Evolutionary conservation across 495 filamentous ascomycete genomes (phyloP).

Genomic region (Annulohypoxylon maeteangense): DNA sequence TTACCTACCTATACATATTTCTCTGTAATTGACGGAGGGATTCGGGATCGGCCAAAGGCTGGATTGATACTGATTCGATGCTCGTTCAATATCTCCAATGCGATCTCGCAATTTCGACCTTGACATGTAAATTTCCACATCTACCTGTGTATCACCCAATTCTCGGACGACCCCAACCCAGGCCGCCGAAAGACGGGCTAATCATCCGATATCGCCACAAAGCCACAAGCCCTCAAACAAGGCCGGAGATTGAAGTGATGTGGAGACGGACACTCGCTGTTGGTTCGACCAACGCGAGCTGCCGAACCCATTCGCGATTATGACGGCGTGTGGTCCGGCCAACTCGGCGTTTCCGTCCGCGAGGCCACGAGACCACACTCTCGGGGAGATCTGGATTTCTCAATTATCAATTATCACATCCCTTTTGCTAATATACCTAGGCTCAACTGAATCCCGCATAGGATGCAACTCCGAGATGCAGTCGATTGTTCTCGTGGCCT

Average conservation of each 20-base stretch:
- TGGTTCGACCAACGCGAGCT: slow-evolving; percentile 26
- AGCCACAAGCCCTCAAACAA: not conserved
- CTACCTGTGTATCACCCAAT: not conserved
- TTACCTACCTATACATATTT: not conserved
- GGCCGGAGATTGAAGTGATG: not conserved
- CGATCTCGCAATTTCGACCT: slow-evolving; percentile 28
- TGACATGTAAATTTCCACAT: slow-evolving; percentile 1
- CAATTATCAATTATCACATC: not conserved
- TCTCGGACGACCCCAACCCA: not conserved
- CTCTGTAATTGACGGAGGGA: slow-evolving; percentile 19
- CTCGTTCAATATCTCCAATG: not conserved
- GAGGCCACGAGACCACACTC: slow-evolving; percentile 3
- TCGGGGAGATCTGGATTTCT: slow-evolving; percentile 4
- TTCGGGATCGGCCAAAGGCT: slow-evolving; percentile 28
- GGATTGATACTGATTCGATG: not conserved
- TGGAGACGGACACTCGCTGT: slow-evolving; percentile 10
- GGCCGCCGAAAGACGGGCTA: not conserved
- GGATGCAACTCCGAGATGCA: slow-evolving; percentile 28
- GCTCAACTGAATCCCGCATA: not conserved
- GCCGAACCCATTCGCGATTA: slow-evolving; percentile 8
- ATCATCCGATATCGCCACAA: slow-evolving; percentile 37
- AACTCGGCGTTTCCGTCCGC: slow-evolving; percentile 33
- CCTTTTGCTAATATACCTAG: not conserved
- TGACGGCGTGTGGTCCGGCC: slow-evolving; percentile 19
- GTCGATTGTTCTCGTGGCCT: slow-evolving; percentile 16